Conservation (phyloP, 306 rosid genomes). For the Vicia faba region DNA sequence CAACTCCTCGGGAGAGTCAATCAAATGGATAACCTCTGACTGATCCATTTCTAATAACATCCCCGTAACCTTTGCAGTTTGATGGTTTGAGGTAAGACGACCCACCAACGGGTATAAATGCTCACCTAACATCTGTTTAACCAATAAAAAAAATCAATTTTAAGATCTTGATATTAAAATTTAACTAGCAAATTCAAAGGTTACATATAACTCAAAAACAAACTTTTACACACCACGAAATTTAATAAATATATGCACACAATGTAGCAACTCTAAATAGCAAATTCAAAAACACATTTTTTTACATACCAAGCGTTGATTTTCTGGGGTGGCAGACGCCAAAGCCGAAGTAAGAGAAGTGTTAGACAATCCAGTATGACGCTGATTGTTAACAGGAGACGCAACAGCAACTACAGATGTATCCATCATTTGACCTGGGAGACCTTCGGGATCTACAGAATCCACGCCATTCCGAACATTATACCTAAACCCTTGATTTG, state of each 20-base stretch:
- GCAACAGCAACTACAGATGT: conserved; percentile 44
- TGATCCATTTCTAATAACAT: conserved; percentile 93
- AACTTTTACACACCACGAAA: conserved; percentile 45
- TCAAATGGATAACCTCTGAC: conserved; percentile 86
- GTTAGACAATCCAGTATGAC: conserved; percentile 51
- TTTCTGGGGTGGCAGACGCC: conserved; percentile 72
- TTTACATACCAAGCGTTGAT: conserved; percentile 64
- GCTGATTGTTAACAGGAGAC: conserved; percentile 48
- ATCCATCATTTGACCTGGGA: conserved; percentile 50
- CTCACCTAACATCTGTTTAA: conserved; percentile 79
- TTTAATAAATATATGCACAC: background rate
- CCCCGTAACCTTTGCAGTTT: conserved; percentile 74
- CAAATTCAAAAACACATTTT: too few species aligned
- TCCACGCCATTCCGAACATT: conserved; percentile 57
- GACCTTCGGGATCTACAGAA: conserved; percentile 53
- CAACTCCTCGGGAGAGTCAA: conserved; percentile 79
- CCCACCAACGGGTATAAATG: conserved; percentile 79
- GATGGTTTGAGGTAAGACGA: conserved; percentile 49
- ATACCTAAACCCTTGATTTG: conserved; percentile 69
- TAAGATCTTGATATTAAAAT: background rate
- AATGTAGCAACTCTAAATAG: background rate
- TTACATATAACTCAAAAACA: background rate
- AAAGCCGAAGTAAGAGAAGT: conserved; percentile 61
- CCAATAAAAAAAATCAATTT: conserved; percentile 18
- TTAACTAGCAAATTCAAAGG: background rate